Base-by-base conservation (phyloP, 2,329 filamentous ascomycete genomes). In the Whalleya microplaca region DNA sequence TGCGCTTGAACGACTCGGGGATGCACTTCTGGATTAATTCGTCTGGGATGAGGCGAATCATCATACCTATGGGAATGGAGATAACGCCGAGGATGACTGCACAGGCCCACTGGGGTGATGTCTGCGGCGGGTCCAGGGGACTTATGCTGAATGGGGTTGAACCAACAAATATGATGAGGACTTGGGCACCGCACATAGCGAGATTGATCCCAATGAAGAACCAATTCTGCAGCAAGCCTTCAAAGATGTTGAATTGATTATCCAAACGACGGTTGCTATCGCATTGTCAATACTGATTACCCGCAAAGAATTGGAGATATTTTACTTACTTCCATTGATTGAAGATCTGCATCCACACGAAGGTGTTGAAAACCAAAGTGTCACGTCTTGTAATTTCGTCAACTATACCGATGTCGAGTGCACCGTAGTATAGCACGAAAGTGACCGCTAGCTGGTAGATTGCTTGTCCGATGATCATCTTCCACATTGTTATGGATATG, bases 331-430 rank as follows among this genome's bases (percentile, higher is more conserved):
- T 98, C 84, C 96, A 91, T 71, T 96, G 90, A 75, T 98, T 98
- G 80, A 98, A 98, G 66, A 98, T 96, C 68, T 98, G 94, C 93
- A 98, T 97, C 94, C 94, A 98, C 51, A 97, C 94, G 71, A 98
- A 98, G 0, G 92, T 95, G 78, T 98, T 98, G 83, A 98, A 98
- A 7, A 98, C 90, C 46, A 98, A 82, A 2, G 92, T 96, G 53
- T 86, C 80, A 57, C 96, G 80, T 66, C 90, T 80, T 1, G 56
- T 53, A n/a, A 45, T 42, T 8, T 71, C 73, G 23, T 66, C 41
- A 69, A 68, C 70, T 14, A 87, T 85, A 8, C 78, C 78, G n/a
- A 91, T 79, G 32, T 69, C 76, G 56, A 74, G 75, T 48, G 82
- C 85, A 29, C 84, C 91, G 65, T 93, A 98, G 76, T 93, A 93